Base-by-base conservation (phyloP, 257 asterid genomes). In the Gentiana straminea region DNA sequence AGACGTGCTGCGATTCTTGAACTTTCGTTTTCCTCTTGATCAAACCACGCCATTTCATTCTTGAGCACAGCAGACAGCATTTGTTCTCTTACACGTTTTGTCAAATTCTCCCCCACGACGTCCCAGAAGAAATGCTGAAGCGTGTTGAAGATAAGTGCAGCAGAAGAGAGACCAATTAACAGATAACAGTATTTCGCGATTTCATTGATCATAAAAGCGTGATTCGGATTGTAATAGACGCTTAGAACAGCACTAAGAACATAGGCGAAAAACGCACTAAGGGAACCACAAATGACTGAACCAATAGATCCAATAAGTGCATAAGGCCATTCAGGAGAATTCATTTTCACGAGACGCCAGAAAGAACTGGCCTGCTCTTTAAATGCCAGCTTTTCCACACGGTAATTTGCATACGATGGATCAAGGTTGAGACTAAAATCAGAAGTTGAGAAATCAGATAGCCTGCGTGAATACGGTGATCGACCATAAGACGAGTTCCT, bases 11-110 rank as follows among this genome's bases (percentile, higher is more conserved):
- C 75, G 52, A 86, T 70, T 65, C 94, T 80, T 1, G 96, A 86
- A 76, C 97, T 90, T 47, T 82, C 90, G 4, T 90, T 84, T 61
- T 84, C 97, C 60, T 90, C 96, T 72, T 76, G 94, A 68, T 90
- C 97, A 15, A 90, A 90, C 97, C 97, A 90, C 0, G 97, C 89
- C 82, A 86, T 74, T 72, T 90, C 97, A 41, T 86, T 90, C 54
- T 79, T 86, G 35, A 90, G 73, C 37, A 86, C 94, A 1, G 97
- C 96, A 1, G 73, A 76, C 60, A 90, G 74, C 94, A 90, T 77
- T 71, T 84, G 81, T 72, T 86, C 96, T 51, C 96, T 65, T 4
- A 90, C 97, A 0, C 97, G 86, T 62, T 82, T 71, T 1, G 97
- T 89, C 64, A 89, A 57, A 65, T 89, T 89, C 75, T 81, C 94